Evolutionary conservation across 371 early-diverging fungal genomes (phyloP), one percentile per base, ranked within the genome.

Genomic region (Polyrhizophydium stewartii): DNA sequence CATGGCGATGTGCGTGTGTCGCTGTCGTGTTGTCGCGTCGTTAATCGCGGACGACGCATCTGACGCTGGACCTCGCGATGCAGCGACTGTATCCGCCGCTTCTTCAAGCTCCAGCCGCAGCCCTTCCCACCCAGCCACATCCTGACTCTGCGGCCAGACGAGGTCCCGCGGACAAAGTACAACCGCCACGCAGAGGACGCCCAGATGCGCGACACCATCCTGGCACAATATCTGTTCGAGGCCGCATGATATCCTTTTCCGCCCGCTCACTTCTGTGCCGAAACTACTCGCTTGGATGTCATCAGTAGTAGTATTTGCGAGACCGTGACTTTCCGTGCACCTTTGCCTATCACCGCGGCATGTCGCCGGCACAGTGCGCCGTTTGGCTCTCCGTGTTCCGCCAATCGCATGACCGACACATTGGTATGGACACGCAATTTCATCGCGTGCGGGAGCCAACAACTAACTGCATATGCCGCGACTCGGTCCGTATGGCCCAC

Each of bases 81-180:
- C 55, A 61, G 61, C 43, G 27, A 17, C 3, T 12, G 41, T 10
- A 27, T 61, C 9, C 61, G 61, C 16, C 28, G 17, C 6, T 19
- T 3, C 22, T 55, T 61, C 45, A n/a, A 37, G 5, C 61, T 61
- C 19, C 55, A 12, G 13, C 45, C 61, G 5, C 56, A 55, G 9
- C 61, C 55, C 2, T 43, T 32, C 1, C 61, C 61, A 45, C 61
- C 61, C 35, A 25, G 27, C 6, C 45, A 61, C 43, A 30, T 61
- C n/a, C 31, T 61, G 12, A 21, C 13, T 7, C 16, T 19, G 16
- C 7, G 28, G n/a, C 30, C 55, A 24, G 13, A 13, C 2, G 9
- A 5, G 28, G 21, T 59, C 17, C 35, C 60, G 2, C 38, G 24
- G 5, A 13, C 28, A 21, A 28, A 25, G 19, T 57, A 63, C 38